Conservation (phyloP, 768 basidiomycete species). For the Lepiota subincarnata region DNA sequence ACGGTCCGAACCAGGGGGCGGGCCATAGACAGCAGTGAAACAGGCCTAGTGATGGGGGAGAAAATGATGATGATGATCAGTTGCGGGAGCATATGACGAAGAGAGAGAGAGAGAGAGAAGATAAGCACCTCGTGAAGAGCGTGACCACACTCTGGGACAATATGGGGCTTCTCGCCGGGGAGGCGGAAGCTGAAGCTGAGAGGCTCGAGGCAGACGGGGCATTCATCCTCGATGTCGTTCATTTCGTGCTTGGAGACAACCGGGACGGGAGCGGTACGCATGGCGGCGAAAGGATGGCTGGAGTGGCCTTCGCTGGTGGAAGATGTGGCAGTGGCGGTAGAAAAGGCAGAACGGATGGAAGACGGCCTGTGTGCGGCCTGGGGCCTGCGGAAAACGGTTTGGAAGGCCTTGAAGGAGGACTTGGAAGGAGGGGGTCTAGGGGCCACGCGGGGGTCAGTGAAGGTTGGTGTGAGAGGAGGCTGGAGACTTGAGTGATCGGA, state of each 20-base stretch:
- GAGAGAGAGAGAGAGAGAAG: too few species aligned
- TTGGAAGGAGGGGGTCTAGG: constrained; percentile 30
- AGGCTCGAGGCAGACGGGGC: constrained; percentile 95
- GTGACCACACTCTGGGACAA: constrained; percentile 97
- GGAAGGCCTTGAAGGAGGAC: constrained; percentile 38
- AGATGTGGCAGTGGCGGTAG: constrained; percentile 34
- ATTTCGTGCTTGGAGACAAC: constrained; percentile 64
- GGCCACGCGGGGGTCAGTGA: constrained; percentile 33
- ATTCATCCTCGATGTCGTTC: constrained; percentile 80
- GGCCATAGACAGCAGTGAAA: constrained; percentile 95
- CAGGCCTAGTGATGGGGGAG: constrained; percentile 62
- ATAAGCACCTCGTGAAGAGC: constrained; percentile 83
- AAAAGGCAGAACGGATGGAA: constrained; percentile 49
- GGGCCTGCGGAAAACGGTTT: constrained; percentile 50
- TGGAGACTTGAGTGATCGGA: constrained; percentile 25
- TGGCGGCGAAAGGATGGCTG: constrained; percentile 53
- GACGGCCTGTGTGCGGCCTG: constrained; percentile 32
- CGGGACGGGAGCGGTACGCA: constrained; percentile 64
- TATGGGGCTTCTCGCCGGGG: constrained; percentile 95
- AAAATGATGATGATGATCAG: constrained; percentile 11
- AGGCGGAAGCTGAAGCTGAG: constrained; percentile 90
- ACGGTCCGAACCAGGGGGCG: constrained; percentile 58
- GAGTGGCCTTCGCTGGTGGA: constrained; percentile 35
- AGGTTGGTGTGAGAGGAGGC: constrained; percentile 43
- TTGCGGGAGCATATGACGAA: not conserved